Evolutionary conservation across 768 basidiomycete genomes (phyloP), one percentile per base, ranked within the genome.

Genomic region (Lactarius deliciosus): DNA sequence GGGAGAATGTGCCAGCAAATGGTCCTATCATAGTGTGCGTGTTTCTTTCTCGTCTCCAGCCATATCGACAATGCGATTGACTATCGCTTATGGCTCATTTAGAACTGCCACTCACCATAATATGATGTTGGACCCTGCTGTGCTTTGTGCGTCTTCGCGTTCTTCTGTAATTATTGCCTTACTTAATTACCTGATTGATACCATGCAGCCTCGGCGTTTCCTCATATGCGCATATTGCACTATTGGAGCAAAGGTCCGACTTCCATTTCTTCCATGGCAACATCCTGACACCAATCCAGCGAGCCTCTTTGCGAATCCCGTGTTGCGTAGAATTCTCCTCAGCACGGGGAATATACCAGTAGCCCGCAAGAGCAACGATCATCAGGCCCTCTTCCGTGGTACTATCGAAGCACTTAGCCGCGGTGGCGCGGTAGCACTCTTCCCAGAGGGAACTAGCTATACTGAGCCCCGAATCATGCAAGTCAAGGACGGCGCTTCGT

Each of bases 341-440:
- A 90, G 91, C 68, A 91, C 96, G 2, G 96, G 97, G n/a, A 97
- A 97, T 76, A 96, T 99, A 70, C 95, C 96, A 28, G 96, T 98
- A 41, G 96, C 97, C 76, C 86, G 97, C 67, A 95, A 92, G 79
- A 92, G 85, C 68, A 94, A 93, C 79, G 95, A 99, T 78, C 89
- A 94, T 63, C 90, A 91, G 73, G 83, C 85, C 22, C 81, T 98
- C 20, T 96, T 97, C 79, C 85, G 86, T 69, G 91, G 93, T 53
- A 97, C 96, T 0, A 89, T 98, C 72, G 90, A 96, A 60, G 89
- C 90, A 1, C 82, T 99, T 47, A 82, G 86, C 20, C 79, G 80
- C n/a, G 92, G 91, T 18, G 83, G 88, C 68, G 91, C 87, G 22
- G 92, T 99, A 62, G 96, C 94, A 8, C 82, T 98, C 53, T 99